Evolutionary conservation across 805 yeast genomes (phyloP).

Genomic region (Blastobotrys parvus): DNA sequence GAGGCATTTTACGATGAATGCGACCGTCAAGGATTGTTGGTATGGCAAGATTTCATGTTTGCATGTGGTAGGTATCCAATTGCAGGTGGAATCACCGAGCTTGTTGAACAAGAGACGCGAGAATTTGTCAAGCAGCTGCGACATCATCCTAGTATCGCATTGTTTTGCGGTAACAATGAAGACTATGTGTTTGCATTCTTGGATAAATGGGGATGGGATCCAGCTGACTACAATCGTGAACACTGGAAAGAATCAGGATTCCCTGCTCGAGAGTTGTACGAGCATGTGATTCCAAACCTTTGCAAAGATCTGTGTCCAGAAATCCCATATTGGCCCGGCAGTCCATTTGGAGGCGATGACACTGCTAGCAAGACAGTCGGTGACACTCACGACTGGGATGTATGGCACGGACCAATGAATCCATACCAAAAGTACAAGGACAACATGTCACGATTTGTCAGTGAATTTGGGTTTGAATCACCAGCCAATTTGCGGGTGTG

Average conservation of each 20-base stretch:
- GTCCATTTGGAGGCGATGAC: conserved; percentile 11
- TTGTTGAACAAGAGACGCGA: conserved; percentile 34
- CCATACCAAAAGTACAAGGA: conserved; percentile 6
- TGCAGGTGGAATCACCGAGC: conserved; percentile 27
- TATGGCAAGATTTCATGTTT: conserved; percentile 50
- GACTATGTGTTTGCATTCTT: conserved; percentile 38
- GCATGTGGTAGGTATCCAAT: conserved; percentile 47
- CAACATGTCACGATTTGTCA: conserved; percentile 1
- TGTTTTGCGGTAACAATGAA: conserved; percentile 33
- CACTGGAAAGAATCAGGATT: conserved; percentile 18
- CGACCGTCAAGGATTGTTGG: conserved; percentile 35
- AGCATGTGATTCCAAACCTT: conserved; percentile 13
- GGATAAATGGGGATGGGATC: conserved; percentile 12
- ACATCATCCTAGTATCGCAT: conserved; percentile 31
- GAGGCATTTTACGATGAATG: conserved; percentile 35
- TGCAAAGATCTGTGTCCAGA: conserved; percentile 7
- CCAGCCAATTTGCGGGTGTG: conserved; percentile 33
- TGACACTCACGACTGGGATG: conserved; percentile 8
- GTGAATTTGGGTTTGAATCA: conserved; percentile 32
- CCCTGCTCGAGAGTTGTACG: conserved; percentile 37
- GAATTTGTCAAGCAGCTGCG: conserved; percentile 33
- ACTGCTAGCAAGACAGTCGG: conserved; percentile 5
- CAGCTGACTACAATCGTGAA: conserved; percentile 2
- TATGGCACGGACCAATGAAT: conserved; percentile 6
- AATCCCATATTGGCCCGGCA: conserved; percentile 9